These are phyloP conservation scores for Podospora fimiseda DNA, from an alignment of 495 filamentous ascomycete genomes.

Conservation along the genomic window DNA sequence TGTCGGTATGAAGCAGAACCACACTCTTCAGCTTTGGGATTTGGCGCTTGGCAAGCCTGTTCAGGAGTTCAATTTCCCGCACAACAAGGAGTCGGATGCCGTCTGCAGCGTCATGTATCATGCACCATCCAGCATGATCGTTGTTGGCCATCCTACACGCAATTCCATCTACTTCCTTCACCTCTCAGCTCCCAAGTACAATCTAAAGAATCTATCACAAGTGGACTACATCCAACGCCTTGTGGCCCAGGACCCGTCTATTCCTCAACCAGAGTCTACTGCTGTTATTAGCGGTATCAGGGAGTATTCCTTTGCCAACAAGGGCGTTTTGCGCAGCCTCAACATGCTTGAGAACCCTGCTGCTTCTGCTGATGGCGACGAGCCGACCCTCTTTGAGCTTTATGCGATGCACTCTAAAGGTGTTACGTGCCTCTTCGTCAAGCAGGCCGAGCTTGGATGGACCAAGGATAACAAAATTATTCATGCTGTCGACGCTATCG, in stretches of 20 bases:
- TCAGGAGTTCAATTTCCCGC: conserved; percentile 92
- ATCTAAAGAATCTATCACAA: conserved; percentile 71
- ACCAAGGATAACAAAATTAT: conserved; percentile 77
- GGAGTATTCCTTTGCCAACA: conserved; percentile 85
- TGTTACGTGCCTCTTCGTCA: conserved; percentile 77
- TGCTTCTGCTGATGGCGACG: conserved; percentile 47
- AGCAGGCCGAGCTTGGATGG: conserved; percentile 85
- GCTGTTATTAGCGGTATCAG: conserved; percentile 93
- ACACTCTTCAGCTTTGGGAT: conserved; percentile 98
- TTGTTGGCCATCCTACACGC: conserved; percentile 90
- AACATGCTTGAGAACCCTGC: conserved; percentile 67
- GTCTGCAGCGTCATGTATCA: conserved; percentile 96
- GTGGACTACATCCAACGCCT: conserved; percentile 76
- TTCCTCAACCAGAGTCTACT: conserved; percentile 83
- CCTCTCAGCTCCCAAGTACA: conserved; percentile 87
- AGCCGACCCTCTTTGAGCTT: conserved; percentile 73
- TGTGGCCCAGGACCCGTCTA: conserved; percentile 59
- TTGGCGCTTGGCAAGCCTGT: conserved; percentile 90
- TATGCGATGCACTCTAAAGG: conserved; percentile 97
- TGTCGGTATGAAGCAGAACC: conserved; percentile 98
- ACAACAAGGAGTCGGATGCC: conserved; percentile 92
- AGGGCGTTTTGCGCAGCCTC: conserved; percentile 82
- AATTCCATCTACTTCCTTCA: conserved; percentile 98
- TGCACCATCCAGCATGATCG: conserved; percentile 79
- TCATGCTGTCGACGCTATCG: conserved; percentile 63